Evolutionary conservation across 305 asterid genomes (phyloP), one percentile per base, ranked within the genome.

Genomic region (Plantago coronopus): DNA sequence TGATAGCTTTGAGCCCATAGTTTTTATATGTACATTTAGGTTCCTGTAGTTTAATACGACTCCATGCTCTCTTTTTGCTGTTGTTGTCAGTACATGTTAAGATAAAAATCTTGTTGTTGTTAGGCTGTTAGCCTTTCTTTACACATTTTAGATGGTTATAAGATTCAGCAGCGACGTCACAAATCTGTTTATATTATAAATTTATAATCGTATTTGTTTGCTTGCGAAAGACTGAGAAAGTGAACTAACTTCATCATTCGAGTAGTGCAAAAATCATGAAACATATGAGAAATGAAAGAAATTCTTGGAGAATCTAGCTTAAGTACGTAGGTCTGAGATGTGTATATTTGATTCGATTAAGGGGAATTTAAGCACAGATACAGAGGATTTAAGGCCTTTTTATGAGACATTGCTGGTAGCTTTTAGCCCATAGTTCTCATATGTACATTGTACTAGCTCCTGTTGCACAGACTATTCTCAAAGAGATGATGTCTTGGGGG

Each of bases 21-120:
- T n/a, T 64, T 60, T 64, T 61, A 43, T 64, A 55, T 60, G 48
- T 63, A 54, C 50, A 19, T 62, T 54, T 22, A 40, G 25, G 59
- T n/a, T 17, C 10, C 31, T n/a, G 62, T 38, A 31, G 58, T 51
- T 51, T 51, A 23, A 53, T 23, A 25, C n/a, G 13, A 53, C 58
- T 22, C 25, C 40, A 20, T 25, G 23, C 40, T 53, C 58, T 50
- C 29, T n/a, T 22, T 38, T 51, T 22, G 22, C 14, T 14, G 2
- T 53, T n/a, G n/a, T n/a, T n/a, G 15, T 25, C 5, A 22, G 58
- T 25, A 23, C 19, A 23, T 23, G 16, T 53, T 50, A 15, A 22
- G 20, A 25, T 53, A 4, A 3, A 27, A 27, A 34, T 16, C 27
- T 25, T 19, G 25, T 23, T 19, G 31, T 34, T 34, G 7, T 6